A percentile compares a stretch with the other conserved stretches of the same genome.
Evolutionary conservation across 495 filamentous ascomycete species (phyloP).

Genomic region (Rusavskia elegans): DNA sequence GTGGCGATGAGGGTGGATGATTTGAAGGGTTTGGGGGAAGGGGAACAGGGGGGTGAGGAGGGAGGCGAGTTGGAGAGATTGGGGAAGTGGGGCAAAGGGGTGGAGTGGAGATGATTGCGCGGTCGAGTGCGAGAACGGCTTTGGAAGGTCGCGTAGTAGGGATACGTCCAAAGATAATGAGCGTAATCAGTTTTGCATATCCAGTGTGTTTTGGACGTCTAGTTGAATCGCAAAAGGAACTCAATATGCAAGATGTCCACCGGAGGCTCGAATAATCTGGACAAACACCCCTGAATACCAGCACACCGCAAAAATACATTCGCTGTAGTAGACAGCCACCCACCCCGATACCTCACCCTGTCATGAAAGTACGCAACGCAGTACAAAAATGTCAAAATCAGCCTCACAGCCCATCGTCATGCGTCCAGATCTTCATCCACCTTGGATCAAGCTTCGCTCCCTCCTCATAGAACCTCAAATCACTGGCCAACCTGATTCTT

Average conservation of each 20-base stretch:
- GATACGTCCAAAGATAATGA: neutral
- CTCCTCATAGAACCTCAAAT: conserved; percentile 25
- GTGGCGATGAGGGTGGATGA: conserved; percentile 72
- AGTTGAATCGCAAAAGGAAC: neutral
- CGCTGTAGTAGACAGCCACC: too few species aligned
- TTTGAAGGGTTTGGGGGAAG: conserved; percentile 28
- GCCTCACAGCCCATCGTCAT: conserved; percentile 13
- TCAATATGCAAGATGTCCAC: neutral
- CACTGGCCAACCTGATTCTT: conserved; percentile 31
- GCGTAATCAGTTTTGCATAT: too few species aligned
- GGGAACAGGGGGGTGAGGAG: neutral
- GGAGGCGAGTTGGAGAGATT: neutral
- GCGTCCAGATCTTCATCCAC: conserved; percentile 16
- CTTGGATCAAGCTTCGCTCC: conserved; percentile 9
- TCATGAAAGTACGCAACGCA: neutral
- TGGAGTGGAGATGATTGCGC: neutral
- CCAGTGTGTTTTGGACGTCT: neutral
- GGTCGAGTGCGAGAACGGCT: neutral
- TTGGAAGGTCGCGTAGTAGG: neutral
- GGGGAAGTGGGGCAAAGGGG: conserved; percentile 1
- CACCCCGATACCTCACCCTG: too few species aligned
- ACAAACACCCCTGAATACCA: too few species aligned
- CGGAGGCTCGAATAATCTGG: too few species aligned
- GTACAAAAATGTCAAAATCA: neutral
- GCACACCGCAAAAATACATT: too few species aligned